These are phyloP conservation scores for Dacryopinax primogenitus DNA, from an alignment of 768 basidiomycete genomes.

Conservation along the genomic window DNA sequence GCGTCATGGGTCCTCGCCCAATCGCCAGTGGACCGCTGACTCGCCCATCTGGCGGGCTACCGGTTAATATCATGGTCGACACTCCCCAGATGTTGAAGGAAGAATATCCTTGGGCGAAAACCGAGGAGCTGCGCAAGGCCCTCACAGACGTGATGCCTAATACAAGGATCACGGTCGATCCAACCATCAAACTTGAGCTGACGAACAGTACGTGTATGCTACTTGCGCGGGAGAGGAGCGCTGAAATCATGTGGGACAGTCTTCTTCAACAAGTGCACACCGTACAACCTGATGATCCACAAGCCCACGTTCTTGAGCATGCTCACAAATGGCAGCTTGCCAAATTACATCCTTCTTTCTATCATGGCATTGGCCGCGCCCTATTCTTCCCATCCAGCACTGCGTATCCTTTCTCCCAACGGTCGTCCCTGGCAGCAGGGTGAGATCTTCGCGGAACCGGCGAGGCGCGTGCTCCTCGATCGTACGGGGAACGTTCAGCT, in stretches of 20 bases:
- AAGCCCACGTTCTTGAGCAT: slow-evolving; percentile 60
- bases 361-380: slow-evolving; percentile 71
- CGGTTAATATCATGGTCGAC: neutral
- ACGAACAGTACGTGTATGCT: neutral
- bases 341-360: slow-evolving; percentile 55
- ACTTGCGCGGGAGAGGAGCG: neutral
- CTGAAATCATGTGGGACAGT: neutral
- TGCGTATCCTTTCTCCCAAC: slow-evolving; percentile 47
- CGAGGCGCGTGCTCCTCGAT: slow-evolving; percentile 59
- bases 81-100: neutral
- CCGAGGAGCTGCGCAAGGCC: neutral
- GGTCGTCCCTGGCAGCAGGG: slow-evolving; percentile 14
- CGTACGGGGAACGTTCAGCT: slow-evolving; percentile 47
- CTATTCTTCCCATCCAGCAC: slow-evolving; percentile 50
- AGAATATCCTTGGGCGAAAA: neutral
- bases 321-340: slow-evolving; percentile 54
- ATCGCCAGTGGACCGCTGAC: neutral
- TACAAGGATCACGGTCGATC: neutral
- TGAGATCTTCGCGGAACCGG: slow-evolving; percentile 40
- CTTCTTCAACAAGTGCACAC: slow-evolving; percentile 61
- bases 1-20: neutral
- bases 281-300: slow-evolving; percentile 62
- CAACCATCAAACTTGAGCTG: neutral
- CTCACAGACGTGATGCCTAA: neutral
- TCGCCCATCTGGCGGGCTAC: neutral